These are phyloP conservation scores for Blastocladiella emersonii DNA, from an alignment of 371 early-diverging fungal species.

Conservation along the genomic window DNA sequence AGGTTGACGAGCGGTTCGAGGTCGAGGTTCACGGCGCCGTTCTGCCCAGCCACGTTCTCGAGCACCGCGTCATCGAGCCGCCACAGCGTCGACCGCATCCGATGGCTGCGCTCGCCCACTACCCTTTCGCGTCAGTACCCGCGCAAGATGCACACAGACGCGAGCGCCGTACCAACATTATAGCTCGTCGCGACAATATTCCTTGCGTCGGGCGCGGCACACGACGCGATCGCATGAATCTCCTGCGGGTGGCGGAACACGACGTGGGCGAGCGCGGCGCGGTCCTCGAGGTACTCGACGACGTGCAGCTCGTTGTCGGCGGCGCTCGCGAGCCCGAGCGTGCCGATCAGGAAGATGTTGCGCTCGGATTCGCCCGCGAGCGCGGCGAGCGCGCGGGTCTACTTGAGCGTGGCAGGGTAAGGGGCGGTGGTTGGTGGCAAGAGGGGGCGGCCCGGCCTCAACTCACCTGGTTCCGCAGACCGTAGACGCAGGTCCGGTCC, in stretches of 20 bases:
- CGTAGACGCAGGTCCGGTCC: conserved; percentile 37
- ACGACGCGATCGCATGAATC: conserved; percentile 51
- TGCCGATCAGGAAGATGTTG: conserved; percentile 62
- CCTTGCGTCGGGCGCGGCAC: conserved; percentile 4
- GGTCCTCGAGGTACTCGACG: conserved; percentile 57
- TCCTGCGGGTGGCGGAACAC: conserved; percentile 55
- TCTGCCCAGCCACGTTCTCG: conserved; percentile 1
- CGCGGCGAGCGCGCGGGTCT: conserved; percentile 55
- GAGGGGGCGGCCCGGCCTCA: background rate
- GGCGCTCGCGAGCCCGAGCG: conserved; percentile 38
- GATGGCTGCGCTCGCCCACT: background rate
- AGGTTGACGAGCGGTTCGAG: background rate
- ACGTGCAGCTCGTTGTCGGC: conserved; percentile 46
- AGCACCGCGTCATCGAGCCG: background rate
- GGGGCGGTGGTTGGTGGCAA: background rate
- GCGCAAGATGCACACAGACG: too few relatives aligned
- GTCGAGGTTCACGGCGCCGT: conserved; percentile 1
- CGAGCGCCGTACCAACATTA: conserved; percentile 26
- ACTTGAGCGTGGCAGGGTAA: background rate
- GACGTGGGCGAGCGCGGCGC: conserved; percentile 38
- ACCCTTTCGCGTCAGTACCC: too few relatives aligned
- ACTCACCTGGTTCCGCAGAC: conserved; percentile 49
- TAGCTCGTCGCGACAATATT: conserved; percentile 49
- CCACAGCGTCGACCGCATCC: conserved; percentile 6
- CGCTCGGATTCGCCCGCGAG: conserved; percentile 45